phyloP scores from a whole-genome alignment of 148 eudicot genomes.

The Selenicereus undatus region DNA sequence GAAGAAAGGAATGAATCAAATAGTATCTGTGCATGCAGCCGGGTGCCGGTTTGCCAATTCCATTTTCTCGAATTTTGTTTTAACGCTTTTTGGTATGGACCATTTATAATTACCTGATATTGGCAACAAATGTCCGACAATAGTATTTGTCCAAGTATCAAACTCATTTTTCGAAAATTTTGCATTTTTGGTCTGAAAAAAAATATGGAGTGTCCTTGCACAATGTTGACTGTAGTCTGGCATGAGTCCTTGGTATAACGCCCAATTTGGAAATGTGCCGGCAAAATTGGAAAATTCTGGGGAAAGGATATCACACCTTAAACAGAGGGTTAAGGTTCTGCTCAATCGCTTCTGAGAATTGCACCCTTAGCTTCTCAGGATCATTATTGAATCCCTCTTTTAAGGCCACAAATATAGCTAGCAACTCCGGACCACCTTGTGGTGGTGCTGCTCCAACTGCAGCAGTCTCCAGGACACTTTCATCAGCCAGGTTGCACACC shows the following conservation, averaged over 20 bases:
- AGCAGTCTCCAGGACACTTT: conserved; percentile 71
- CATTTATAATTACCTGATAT: background rate
- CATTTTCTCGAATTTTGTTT: no score
- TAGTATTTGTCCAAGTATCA: background rate
- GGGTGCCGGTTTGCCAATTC: background rate
- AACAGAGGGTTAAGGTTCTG: conserved; percentile 79
- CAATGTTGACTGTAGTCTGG: background rate
- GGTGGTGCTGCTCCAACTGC: conserved; percentile 73
- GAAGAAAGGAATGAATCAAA: background rate
- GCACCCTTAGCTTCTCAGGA: conserved; percentile 51
- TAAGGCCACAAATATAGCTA: conserved; percentile 63
- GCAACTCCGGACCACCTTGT: conserved; percentile 78
- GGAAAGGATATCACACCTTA: conserved; percentile 43
- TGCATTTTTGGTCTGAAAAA: background rate
- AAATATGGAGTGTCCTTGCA: background rate
- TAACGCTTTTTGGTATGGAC: no score
- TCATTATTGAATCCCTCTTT: conserved; percentile 44
- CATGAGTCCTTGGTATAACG: background rate
- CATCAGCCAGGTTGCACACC: conserved; percentile 70
- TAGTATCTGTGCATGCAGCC: background rate
- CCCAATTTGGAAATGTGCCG: background rate
- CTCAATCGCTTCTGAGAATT: conserved; percentile 69
- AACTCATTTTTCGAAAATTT: background rate
- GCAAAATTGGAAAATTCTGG: background rate
- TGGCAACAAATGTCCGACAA: background rate